Evolutionary conservation across 192 early-diverging fungal genomes (phyloP), one percentile per base, ranked within the genome.

Genomic region (Coemansia guatemalensis): DNA sequence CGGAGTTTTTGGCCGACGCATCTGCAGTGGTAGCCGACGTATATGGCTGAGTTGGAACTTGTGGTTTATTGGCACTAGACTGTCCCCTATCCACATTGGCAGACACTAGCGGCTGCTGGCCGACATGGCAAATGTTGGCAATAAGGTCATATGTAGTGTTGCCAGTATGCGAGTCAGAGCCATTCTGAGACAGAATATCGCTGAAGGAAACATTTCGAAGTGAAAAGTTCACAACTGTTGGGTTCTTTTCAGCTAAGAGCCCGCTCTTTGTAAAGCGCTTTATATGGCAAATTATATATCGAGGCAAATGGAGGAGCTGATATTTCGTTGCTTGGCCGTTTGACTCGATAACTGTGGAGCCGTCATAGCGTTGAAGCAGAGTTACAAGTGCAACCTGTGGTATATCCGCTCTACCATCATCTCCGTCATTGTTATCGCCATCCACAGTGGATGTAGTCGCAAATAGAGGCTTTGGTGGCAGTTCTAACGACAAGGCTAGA

Each of bases 141-240:
- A 99, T 81, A 17, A 99, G 76, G 59, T 96, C 88, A 69, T 95
- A 99, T 5, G 69, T 41, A 0, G 33, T 25, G 11, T 84, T 77
- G n/a, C 82, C 71, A 21, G 67, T 61, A 6, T 83, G 33, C 20
- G 35, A 54, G 64, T 81, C 68, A 21, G 76, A 65, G 1, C 69
- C 62, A 2, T 85, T 73, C 52, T 82, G 81, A 48, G 87, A 73
- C 51, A 85, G 75, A 74, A 85, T n/a, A 24, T 92, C 87, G 11
- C 86, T 67, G 89, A 99, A 89, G 56, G 93, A 88, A 6, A 96
- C 68, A 58, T 90, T 89, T 53, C 88, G 90, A 48, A 96, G 89
- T 2, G 95, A 91, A 58, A 93, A 99, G 60, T 94, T 96, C 4
- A 99, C 94, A 64, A 99, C 95, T 0, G 97, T 99, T 0, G 92